Percentiles rank a stretch among this genome's conserved stretches.
phyloP scores from a whole-genome alignment of 1,139 yeast species.

The Saccharomyces hybrid region DNA sequence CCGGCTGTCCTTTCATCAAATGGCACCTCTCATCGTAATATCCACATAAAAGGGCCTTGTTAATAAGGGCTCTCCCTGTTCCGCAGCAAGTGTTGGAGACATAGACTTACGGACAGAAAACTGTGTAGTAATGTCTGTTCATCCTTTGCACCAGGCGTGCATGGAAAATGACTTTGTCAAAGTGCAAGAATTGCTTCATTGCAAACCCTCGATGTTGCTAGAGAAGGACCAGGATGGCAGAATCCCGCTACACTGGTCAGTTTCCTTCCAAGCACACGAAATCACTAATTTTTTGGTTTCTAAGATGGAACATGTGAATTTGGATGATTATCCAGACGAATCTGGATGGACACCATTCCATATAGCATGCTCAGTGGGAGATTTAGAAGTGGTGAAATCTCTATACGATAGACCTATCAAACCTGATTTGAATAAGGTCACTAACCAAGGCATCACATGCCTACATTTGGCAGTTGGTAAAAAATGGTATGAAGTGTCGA shows the following conservation, averaged over 20 bases:
- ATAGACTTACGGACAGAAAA: neutral
- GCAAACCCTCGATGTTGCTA: slow-evolving; percentile 1
- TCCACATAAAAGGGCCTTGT: neutral
- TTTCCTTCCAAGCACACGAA: slow-evolving; percentile 51
- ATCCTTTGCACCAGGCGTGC: slow-evolving; percentile 28
- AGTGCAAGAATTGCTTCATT: slow-evolving; percentile 18
- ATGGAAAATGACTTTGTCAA: slow-evolving; percentile 25
- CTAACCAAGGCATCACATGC: slow-evolving; percentile 61
- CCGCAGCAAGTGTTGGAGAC: neutral
- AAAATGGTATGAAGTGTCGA: slow-evolving; percentile 47
- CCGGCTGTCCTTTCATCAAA: too few species aligned
- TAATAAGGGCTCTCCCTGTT: neutral
- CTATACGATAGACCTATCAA: slow-evolving; percentile 37
- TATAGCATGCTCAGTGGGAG: slow-evolving; percentile 71
- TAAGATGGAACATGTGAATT: slow-evolving; percentile 39
- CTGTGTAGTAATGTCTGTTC: slow-evolving; percentile 10
- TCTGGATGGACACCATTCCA: slow-evolving; percentile 89
- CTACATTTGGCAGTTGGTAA: slow-evolving; percentile 74
- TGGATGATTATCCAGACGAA: slow-evolving; percentile 62
- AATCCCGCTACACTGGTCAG: slow-evolving; percentile 87
- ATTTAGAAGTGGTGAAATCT: slow-evolving; percentile 43
- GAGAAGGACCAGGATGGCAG: slow-evolving; percentile 66
- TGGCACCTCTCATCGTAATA: too few species aligned
- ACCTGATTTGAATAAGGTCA: slow-evolving; percentile 45
- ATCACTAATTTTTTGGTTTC: slow-evolving; percentile 36